Evolutionary conservation across 1,284 basidiomycete species (phyloP), one percentile per base, ranked within the genome.

Genomic region (Takashimella koratensis): DNA sequence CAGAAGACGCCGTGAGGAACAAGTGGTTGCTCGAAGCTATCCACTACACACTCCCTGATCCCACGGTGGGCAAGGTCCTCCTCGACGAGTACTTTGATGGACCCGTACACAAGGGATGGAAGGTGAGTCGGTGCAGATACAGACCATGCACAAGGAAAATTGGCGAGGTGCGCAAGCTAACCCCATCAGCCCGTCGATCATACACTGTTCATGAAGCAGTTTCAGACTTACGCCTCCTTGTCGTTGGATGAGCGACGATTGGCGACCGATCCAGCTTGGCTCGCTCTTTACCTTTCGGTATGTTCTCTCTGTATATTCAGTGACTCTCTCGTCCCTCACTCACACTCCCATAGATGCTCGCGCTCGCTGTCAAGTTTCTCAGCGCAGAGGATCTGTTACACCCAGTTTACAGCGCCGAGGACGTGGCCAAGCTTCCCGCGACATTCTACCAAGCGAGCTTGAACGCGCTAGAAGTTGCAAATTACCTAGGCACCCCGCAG

Each of bases 261-360:
- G 3, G 25, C 25, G 8, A 13, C 47, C 2, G 59, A 63, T 41
- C 49, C 57, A 3, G 36, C 49, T 19, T 63, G 59, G 57, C 40
- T 63, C 2, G 55, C 62, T 5, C 23, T 61, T 19, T 61, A 61
- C 41, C 45, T 59, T 21, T n/a, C n/a, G n/a, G n/a, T n/a, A n/a
- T n/a, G n/a, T n/a, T n/a, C n/a, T n/a, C n/a, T n/a, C n/a, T n/a
- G n/a, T n/a, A n/a, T n/a, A n/a, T n/a, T n/a, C n/a, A n/a, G n/a
- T n/a, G n/a, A n/a, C n/a, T n/a, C n/a, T n/a, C n/a, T 36, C 30
- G 16, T 36, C 30, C 16, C 16, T 16, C 16, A 8, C 16, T 36
- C 20, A 46, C 5, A 26, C 4, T 13, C 13, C 23, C 5, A 27
- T 45, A 63, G 59, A 49, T 61, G 6, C 47, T 63, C 5, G 56